phyloP scores from a whole-genome alignment of 2,329 filamentous ascomycete species.

The Trichoderma koningii region DNA sequence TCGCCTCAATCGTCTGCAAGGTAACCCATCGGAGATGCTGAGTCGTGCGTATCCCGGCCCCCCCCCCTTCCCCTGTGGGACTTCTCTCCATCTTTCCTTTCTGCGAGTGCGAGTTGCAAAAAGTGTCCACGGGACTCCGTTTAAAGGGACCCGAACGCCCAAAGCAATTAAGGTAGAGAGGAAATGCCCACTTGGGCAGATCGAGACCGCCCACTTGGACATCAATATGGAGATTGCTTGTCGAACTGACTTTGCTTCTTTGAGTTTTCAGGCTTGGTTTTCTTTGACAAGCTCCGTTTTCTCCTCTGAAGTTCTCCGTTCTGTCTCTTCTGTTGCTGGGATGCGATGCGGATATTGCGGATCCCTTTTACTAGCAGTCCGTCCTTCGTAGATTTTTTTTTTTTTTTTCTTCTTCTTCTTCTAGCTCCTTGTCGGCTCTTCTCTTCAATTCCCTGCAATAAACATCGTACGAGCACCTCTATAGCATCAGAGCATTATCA shows the following conservation, averaged over 20 bases:
- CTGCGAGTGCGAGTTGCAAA: too few species aligned
- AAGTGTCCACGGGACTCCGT: background rate
- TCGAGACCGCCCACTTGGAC: background rate
- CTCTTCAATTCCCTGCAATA: too few species aligned
- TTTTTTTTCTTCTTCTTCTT: background rate
- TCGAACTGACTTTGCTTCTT: background rate
- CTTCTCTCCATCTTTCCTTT: too few species aligned
- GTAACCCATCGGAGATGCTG: background rate
- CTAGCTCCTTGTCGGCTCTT: background rate
- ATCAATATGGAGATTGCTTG: background rate
- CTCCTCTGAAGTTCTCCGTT: background rate
- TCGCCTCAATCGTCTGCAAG: background rate
- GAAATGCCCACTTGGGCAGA: background rate
- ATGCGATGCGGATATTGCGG: background rate
- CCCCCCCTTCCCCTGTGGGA: too few species aligned
- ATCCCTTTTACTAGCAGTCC: background rate
- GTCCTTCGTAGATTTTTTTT: background rate
- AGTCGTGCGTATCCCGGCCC: background rate
- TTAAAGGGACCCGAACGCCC: slow-evolving; percentile 1
- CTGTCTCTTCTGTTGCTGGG: background rate
- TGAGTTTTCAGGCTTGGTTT: background rate
- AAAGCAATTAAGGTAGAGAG: background rate
- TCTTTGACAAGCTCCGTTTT: background rate
- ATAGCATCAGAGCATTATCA: background rate
- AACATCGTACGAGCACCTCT: too few species aligned